phyloP scores from a whole-genome alignment of 768 basidiomycete species.

The Russula brevipes region DNA sequence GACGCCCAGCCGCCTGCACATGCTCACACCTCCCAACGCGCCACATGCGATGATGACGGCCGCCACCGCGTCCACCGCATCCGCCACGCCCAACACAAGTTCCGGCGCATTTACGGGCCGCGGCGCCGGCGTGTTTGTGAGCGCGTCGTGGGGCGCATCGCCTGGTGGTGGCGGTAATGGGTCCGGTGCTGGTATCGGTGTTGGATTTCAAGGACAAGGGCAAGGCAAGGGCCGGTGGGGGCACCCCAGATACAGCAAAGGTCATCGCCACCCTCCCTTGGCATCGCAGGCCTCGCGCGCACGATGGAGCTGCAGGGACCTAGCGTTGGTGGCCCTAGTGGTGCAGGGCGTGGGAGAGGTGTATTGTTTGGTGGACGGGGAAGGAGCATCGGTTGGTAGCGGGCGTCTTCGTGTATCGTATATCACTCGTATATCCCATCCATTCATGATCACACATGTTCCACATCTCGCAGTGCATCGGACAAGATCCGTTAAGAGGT shows the following conservation, averaged over 20 bases:
- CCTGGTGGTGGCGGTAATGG: conserved; percentile 13
- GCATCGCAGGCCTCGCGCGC: conserved; percentile 14
- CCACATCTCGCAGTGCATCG: not conserved
- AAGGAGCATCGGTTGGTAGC: conserved; percentile 21
- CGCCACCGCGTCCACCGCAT: conserved; percentile 13
- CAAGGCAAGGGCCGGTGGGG: not conserved
- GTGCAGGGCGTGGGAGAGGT: conserved; percentile 17
- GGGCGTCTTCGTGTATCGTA: not conserved
- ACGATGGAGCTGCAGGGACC: conserved; percentile 20
- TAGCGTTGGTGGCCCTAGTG: conserved; percentile 8
- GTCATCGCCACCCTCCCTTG: conserved; percentile 34
- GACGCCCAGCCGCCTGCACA: conserved; percentile 32
- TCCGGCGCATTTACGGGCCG: not conserved
- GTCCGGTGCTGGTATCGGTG: not conserved
- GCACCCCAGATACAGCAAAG: conserved; percentile 27
- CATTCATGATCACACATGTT: not conserved
- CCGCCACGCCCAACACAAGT: conserved; percentile 15
- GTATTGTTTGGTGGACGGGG: conserved; percentile 23
- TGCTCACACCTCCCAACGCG: conserved; percentile 31
- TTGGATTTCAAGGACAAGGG: conserved; percentile 1
- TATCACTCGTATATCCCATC: not conserved
- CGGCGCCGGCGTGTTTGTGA: conserved; percentile 17
- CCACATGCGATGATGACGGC: conserved; percentile 24
- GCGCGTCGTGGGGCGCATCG: conserved; percentile 19
- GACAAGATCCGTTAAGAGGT: conserved; percentile 1